Base-by-base conservation (phyloP, 2,329 filamentous ascomycete genomes). In the Lasiodiplodia theobromae region DNA sequence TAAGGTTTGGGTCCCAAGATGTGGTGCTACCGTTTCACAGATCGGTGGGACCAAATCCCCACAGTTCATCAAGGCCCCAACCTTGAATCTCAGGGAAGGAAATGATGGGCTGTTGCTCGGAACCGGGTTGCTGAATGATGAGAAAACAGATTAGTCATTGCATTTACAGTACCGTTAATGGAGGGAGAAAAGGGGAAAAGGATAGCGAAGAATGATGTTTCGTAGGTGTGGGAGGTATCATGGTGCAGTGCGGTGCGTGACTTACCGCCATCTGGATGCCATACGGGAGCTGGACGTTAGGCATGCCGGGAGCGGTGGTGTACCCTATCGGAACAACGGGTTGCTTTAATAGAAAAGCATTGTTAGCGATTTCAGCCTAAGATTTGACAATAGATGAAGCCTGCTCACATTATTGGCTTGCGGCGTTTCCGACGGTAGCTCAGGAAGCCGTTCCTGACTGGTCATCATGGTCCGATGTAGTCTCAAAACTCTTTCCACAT, bases 61-160 rank as follows among this genome's bases (percentile, higher is more conserved):
- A 68, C 2, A 68, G 40, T 18, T 68, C 67, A 34, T 68, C 51
- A 18, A 68, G 34, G 49, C 18, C 52, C 67, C 67, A 68, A n/a
- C 40, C 57, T 31, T 68, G 57, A 28, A 65, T 64, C n/a, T 68
- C 67, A 5, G 67, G 60, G 18, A 68, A 68, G 38, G 37, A 51
- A 10, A 68, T 67, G 6, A 67, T 58, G 6, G 65, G 65, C 11
- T 54, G 65, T 21, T 52, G 60, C 18, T 64, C 60, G n/a, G 60
- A 64, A 38, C 31, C 60, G 44, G 60, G 44, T 18, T 64, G 60
- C 60, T 64, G 8, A 25, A 38, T 28, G 37, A 18, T 6, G 11
- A 7, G 16, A 23, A 40, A 18, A 10, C 31, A 23, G 18, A 64
- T 64, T 28, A 64, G 60, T 12, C 34, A 58, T 6, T 12, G 37